phyloP scores from a whole-genome alignment of 495 filamentous ascomycete species.

The Hypoxylon rickii region DNA sequence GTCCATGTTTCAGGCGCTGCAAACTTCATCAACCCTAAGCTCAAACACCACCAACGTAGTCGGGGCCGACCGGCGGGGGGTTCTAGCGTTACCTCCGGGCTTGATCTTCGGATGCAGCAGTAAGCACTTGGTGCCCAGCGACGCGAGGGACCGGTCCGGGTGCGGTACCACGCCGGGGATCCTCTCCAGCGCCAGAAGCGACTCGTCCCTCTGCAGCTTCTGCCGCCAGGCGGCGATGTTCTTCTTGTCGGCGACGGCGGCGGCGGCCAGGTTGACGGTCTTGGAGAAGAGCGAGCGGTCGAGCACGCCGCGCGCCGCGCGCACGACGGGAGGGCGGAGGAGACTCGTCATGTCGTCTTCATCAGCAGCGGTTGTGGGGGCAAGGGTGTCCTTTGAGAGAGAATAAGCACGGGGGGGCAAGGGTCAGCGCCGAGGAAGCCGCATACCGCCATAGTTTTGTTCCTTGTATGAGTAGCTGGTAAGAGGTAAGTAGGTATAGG shows the following conservation, averaged over 20 bases:
- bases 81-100: constrained; percentile 63
- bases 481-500: neutral
- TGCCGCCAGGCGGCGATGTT: constrained; percentile 71
- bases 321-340: constrained; percentile 82
- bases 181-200: constrained; percentile 59
- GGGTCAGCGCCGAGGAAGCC: neutral
- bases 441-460: constrained; percentile 26
- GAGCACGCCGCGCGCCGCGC: constrained; percentile 63
- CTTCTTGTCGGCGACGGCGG: constrained; percentile 69
- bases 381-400: constrained; percentile 15
- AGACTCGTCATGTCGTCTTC: constrained; percentile 44
- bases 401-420: neutral
- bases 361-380: no score
- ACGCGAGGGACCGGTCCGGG: constrained; percentile 58
- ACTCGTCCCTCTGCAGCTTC: constrained; percentile 58
- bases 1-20: constrained; percentile 78
- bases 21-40: neutral
- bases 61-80: no score
- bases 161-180: constrained; percentile 60
- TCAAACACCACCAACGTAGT: no score
- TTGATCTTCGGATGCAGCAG: constrained; percentile 73
- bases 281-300: constrained; percentile 84
- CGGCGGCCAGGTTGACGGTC: constrained; percentile 75
- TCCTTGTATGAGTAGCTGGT: neutral
- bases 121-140: constrained; percentile 67